phyloP scores from a whole-genome alignment of 2,329 filamentous ascomycete genomes.

The Calycina marina region DNA sequence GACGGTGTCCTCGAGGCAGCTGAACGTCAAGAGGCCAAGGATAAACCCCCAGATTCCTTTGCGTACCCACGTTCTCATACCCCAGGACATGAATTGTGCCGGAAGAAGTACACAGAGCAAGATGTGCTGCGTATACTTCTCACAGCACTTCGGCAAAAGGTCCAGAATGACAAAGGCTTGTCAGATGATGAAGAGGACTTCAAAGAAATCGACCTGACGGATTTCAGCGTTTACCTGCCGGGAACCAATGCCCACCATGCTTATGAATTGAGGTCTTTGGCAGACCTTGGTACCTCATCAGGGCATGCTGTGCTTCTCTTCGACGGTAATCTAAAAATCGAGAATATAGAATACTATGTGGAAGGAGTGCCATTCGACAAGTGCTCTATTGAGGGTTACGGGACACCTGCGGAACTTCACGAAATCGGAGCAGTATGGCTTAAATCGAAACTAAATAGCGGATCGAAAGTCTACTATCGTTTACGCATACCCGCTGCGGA shows the following conservation, averaged over 20 bases:
- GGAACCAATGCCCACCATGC: conserved; percentile 21
- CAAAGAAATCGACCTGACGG: conserved; percentile 35
- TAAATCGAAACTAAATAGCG: conserved; percentile 33
- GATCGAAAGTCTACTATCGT: conserved; percentile 45
- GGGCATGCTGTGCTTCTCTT: conserved; percentile 33
- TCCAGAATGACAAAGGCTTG: background rate
- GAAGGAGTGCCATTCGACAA: conserved; percentile 38
- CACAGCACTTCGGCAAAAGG: too few species aligned
- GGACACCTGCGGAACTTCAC: conserved; percentile 28
- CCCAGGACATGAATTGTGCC: too few species aligned
- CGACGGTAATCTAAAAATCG: conserved; percentile 42
- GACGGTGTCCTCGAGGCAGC: too few species aligned
- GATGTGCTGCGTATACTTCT: too few species aligned
- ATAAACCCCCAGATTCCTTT: too few species aligned
- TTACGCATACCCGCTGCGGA: conserved; percentile 39
- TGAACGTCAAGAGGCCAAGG: too few species aligned
- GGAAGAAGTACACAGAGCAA: too few species aligned
- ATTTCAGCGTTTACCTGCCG: conserved; percentile 42
- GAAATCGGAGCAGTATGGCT: conserved; percentile 48
- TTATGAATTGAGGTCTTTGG: conserved; percentile 38
- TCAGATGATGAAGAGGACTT: conserved; percentile 10
- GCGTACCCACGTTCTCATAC: too few species aligned
- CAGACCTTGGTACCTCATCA: conserved; percentile 31
- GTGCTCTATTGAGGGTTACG: conserved; percentile 54
- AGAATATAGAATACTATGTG: conserved; percentile 32